Evolutionary conservation across 139 green algal species (phyloP).

Genomic region (Penium margaritaceum): DNA sequence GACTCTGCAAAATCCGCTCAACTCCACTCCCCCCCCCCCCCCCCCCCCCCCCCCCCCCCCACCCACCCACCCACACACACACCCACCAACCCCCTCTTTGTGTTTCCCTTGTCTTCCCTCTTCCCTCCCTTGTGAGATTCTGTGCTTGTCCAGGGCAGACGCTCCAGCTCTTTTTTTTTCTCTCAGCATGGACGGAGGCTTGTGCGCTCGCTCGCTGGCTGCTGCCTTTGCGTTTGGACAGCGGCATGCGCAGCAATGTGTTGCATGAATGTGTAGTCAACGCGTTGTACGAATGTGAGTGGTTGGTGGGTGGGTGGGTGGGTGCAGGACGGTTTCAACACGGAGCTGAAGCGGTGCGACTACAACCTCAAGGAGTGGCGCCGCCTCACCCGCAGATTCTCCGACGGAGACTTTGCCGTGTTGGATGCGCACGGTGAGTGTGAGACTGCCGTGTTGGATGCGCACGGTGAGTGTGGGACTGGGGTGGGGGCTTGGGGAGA

Average conservation of each 20-base stretch:
- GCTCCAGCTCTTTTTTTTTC: background rate
- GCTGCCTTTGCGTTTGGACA: background rate
- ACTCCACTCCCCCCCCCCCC: no score
- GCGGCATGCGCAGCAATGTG: background rate
- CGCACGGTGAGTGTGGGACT: no score
- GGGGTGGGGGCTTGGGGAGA: no score
- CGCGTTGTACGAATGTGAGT: no score
- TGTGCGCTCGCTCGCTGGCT: background rate
- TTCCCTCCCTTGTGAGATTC: no score
- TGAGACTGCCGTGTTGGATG: background rate
- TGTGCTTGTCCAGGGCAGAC: background rate
- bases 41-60: no score
- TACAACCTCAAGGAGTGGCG: slow-evolving; percentile 44
- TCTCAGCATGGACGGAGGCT: background rate
- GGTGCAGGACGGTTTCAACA: slow-evolving; percentile 34
- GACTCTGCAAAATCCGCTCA: no score
- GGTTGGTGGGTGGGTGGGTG: background rate
- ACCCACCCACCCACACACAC: no score
- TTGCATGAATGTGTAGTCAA: no score
- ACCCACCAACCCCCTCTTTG: no score
- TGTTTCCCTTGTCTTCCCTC: no score
- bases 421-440: slow-evolving; percentile 29
- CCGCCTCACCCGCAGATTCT: background rate
- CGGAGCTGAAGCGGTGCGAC: slow-evolving; percentile 18
- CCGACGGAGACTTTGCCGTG: slow-evolving; percentile 26